Percentiles rank a stretch among this genome's conserved stretches.
These are phyloP conservation scores for Gossypium davidsonii DNA, from an alignment of 441 rosid genomes.

Conservation along the genomic window DNA sequence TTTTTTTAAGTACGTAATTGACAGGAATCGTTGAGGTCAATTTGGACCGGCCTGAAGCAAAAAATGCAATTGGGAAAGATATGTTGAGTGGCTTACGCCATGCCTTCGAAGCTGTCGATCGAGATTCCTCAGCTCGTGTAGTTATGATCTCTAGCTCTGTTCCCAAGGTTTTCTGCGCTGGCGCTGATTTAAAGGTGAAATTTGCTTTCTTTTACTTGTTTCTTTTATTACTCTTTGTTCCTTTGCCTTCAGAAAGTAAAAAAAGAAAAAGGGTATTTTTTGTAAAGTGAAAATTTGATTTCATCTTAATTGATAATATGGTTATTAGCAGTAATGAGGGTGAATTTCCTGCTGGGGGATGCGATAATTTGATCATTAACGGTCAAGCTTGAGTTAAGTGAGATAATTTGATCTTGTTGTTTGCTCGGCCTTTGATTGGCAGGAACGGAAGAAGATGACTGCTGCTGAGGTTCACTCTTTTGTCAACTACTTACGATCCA, in stretches of 20 bases:
- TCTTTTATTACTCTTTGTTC: neutral
- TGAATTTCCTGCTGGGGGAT: slow-evolving; percentile 1
- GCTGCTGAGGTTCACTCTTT: slow-evolving; percentile 58
- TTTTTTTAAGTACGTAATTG: neutral
- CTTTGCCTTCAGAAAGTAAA: neutral
- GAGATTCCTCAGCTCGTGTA: slow-evolving; percentile 59
- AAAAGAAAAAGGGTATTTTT: neutral
- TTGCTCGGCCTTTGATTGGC: slow-evolving; percentile 23
- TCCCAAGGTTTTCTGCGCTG: slow-evolving; percentile 79
- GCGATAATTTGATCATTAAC: neutral
- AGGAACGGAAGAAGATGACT: slow-evolving; percentile 80
- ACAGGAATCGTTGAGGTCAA: slow-evolving; percentile 75
- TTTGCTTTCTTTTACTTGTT: neutral
- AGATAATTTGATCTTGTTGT: neutral
- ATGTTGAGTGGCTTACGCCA: slow-evolving; percentile 60
- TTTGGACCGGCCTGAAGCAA: slow-evolving; percentile 58
- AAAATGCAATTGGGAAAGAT: slow-evolving; percentile 72
- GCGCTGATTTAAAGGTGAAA: slow-evolving; percentile 89
- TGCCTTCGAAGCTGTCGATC: slow-evolving; percentile 43
- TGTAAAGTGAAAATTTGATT: neutral
- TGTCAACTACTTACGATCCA: slow-evolving; percentile 64
- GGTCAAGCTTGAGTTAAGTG: neutral
- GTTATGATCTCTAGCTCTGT: slow-evolving; percentile 65
- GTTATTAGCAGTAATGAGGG: neutral
- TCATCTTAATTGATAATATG: neutral